Evolutionary conservation across 306 rosid species (phyloP).

Genomic region (Casuarina cunninghamiana): DNA sequence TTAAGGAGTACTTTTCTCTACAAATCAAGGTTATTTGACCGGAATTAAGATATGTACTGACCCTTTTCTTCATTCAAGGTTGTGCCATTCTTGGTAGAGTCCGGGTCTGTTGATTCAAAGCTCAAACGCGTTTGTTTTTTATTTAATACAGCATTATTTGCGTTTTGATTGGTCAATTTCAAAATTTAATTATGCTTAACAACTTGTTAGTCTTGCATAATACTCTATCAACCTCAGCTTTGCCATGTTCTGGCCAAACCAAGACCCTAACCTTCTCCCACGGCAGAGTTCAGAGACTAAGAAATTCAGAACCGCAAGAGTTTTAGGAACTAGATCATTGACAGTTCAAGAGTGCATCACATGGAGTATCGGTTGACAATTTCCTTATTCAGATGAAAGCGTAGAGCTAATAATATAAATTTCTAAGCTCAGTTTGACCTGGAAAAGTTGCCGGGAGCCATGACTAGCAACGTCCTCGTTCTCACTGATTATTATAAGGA

Average conservation of each 20-base stretch:
- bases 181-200: not conserved
- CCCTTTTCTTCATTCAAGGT: not conserved
- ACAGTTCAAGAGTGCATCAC: not conserved
- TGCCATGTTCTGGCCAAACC: not conserved
- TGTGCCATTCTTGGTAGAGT: not conserved
- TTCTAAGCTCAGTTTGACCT: slow-evolving; percentile 14
- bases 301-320: not conserved
- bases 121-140: not conserved
- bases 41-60: not conserved
- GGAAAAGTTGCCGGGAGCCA: no score
- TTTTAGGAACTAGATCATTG: not conserved
- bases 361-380: not conserved
- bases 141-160: not conserved
- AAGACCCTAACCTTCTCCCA: not conserved
- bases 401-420: not conserved
- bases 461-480: no score
- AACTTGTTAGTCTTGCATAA: not conserved
- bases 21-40: slow-evolving; percentile 8
- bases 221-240: no score
- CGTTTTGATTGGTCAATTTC: slow-evolving; percentile 9
- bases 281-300: not conserved
- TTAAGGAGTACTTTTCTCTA: not conserved
- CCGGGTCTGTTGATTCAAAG: not conserved
- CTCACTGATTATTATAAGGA: not conserved
- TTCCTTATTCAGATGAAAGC: not conserved